Evolutionary conservation across 768 basidiomycete species (phyloP).

Genomic region (Coprinopsis marcescibilis): DNA sequence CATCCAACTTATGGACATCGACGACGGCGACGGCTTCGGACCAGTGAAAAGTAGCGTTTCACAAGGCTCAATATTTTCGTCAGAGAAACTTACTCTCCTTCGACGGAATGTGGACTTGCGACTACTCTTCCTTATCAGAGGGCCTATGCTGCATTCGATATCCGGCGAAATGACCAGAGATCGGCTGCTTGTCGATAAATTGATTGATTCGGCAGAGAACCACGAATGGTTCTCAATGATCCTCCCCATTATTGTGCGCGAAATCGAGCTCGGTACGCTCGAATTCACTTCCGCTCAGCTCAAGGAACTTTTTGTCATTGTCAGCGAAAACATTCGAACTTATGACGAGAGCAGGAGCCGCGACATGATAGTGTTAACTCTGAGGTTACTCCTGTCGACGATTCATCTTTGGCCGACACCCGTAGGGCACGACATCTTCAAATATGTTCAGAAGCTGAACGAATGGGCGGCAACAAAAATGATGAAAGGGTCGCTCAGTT

Average conservation of each 20-base stretch:
- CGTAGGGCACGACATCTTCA: constrained; percentile 57
- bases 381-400: constrained; percentile 64
- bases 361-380: constrained; percentile 42
- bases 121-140: constrained; percentile 52
- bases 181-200: constrained; percentile 48
- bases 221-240: constrained; percentile 55
- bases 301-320: constrained; percentile 44
- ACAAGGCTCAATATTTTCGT: constrained; percentile 24
- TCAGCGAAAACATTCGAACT: constrained; percentile 44
- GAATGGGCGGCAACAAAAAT: constrained; percentile 31
- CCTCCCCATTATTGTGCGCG: constrained; percentile 48
- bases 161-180: constrained; percentile 58
- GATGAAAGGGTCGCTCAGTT: constrained; percentile 14
- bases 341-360: constrained; percentile 56
- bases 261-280: constrained; percentile 50
- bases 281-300: constrained; percentile 46
- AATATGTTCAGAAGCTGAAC: constrained; percentile 73
- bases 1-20: constrained; percentile 22
- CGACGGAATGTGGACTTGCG: constrained; percentile 44
- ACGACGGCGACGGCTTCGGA: constrained; percentile 55
- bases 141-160: constrained; percentile 57
- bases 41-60: constrained; percentile 39
- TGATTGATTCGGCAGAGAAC: constrained; percentile 35
- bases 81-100: constrained; percentile 22
- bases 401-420: constrained; percentile 47